phyloP scores from a whole-genome alignment of 2,329 filamentous ascomycete genomes.

The Monilinia polystroma region DNA sequence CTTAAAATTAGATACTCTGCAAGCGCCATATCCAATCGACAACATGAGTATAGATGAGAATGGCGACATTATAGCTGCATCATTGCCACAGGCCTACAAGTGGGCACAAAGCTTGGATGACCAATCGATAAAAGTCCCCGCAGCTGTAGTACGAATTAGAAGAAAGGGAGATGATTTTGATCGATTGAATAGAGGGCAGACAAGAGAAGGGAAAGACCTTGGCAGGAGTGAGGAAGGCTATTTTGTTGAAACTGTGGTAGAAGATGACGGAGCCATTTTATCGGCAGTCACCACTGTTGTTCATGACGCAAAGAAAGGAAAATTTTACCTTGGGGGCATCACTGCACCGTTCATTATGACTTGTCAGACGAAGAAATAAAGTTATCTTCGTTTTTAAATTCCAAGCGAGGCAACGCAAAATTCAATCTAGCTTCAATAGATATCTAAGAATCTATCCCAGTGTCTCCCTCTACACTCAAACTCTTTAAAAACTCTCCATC shows the following conservation, averaged over 20 bases:
- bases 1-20: conserved; percentile 34
- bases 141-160: conserved; percentile 14
- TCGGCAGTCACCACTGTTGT: conserved; percentile 5
- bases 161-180: conserved; percentile 10
- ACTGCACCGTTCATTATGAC: conserved; percentile 10
- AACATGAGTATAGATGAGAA: conserved; percentile 42
- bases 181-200: neutral
- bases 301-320: conserved; percentile 16
- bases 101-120: conserved; percentile 32
- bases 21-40: conserved; percentile 39
- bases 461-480: too few relatives aligned
- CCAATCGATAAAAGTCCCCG: conserved; percentile 25
- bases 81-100: conserved; percentile 37
- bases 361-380: conserved; percentile 6
- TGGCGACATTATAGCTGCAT: conserved; percentile 41
- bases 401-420: neutral
- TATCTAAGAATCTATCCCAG: neutral
- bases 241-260: conserved; percentile 14
- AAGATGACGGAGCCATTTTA: conserved; percentile 16
- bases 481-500: neutral
- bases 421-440: neutral
- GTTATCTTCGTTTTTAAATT: neutral
- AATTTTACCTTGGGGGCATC: conserved; percentile 15
- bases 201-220: neutral
- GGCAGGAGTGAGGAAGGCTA: conserved; percentile 11